phyloP scores from a whole-genome alignment of 2,329 filamentous ascomycete genomes.

The Tolypocladium endophyticum region DNA sequence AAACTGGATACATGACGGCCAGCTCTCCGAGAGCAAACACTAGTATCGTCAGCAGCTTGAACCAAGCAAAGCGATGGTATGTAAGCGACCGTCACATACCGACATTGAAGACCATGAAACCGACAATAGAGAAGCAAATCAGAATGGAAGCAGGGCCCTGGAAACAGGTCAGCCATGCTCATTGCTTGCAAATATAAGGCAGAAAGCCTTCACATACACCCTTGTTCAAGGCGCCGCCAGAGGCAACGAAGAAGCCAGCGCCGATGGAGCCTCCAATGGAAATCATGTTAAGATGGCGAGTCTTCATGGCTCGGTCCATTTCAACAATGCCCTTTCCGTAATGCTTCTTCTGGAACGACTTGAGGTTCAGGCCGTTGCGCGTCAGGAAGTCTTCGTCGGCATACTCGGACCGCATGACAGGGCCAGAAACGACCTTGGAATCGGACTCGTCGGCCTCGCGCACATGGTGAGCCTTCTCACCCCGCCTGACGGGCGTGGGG shows the following conservation, averaged over 20 bases:
- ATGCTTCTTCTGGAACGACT: constrained; percentile 22
- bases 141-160: constrained; percentile 30
- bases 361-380: constrained; percentile 22
- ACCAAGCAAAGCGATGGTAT: neutral
- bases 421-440: constrained; percentile 1
- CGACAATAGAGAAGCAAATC: constrained; percentile 43
- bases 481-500: neutral
- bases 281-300: constrained; percentile 52
- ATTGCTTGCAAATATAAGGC: neutral
- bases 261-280: constrained; percentile 52
- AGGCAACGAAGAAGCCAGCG: constrained; percentile 53
- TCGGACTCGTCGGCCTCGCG: constrained; percentile 1
- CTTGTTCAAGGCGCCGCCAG: constrained; percentile 39
- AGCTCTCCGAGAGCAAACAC: constrained; percentile 52
- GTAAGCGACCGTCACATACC: constrained; percentile 9
- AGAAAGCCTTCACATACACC: constrained; percentile 28
- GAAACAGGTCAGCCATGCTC: neutral
- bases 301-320: constrained; percentile 39
- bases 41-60: constrained; percentile 1
- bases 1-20: constrained; percentile 51
- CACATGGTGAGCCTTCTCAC: constrained; percentile 3
- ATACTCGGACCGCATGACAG: constrained; percentile 7
- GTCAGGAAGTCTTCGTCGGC: constrained; percentile 21
- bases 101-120: constrained; percentile 51
- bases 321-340: constrained; percentile 20